Base-by-base conservation (phyloP, 176 grass and related monocot species). In the Aegilops speltoides region DNA sequence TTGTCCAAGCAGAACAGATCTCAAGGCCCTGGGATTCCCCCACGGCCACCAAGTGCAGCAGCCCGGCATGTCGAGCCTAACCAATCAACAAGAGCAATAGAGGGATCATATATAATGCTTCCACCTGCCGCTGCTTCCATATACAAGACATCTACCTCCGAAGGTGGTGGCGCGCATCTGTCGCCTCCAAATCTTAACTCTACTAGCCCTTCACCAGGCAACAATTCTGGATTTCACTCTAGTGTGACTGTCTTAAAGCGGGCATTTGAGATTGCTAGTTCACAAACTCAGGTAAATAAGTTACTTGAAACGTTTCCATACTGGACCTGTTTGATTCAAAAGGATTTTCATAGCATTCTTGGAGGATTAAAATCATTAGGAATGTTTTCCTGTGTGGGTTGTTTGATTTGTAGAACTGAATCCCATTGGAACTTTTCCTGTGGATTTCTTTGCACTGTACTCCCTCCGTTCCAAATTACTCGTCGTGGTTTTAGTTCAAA, bases 191-290 rank as follows among this genome's bases (percentile, higher is more conserved):
- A 79, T 77, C 60, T 41, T 24, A 90, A 64, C 82, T 67, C 81
- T 77, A 92, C 43, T 84, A 91, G 75, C 64, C 84, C 48, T 77
- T 82, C 73, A 5, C 84, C 84, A 41, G 87, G 86, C 54, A 96
- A 90, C 65, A 94, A 79, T 89, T 80, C 86, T 86, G 96, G 93
- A 38, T 98, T 94, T 87, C 94, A 99, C 90, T 96, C 90, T 34
- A 94, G 80, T 73, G 89, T 97, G 61, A 97, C 92, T 73, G 89
- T 97, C 57, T 88, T 99, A 84, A 96, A 94, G 87, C 90, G 90
- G 33, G 97, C 97, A 77, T 99, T 93, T 90, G 94, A 99, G 82
- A 94, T 99, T 69, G 94, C 97, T 60, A 97, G 88, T 38, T 94
- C 92, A 31, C 92, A 99, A 66, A 99, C 97, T 77, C 92, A 99